These are phyloP conservation scores for Parathielavia hyrcaniae DNA, from an alignment of 495 filamentous ascomycete species.

Conservation along the genomic window DNA sequence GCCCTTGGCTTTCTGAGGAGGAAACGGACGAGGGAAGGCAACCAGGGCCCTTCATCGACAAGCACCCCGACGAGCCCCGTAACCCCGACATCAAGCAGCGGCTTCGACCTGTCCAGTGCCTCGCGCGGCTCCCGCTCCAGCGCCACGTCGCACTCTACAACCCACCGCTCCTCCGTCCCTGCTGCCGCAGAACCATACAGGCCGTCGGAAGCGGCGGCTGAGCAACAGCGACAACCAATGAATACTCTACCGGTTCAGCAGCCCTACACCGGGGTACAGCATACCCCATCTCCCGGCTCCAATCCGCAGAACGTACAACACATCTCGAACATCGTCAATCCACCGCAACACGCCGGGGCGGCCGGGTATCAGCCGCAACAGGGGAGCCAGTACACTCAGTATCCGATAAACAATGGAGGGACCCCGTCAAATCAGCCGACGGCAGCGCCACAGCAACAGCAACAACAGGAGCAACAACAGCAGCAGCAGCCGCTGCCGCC, in stretches of 20 bases:
- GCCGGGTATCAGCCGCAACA: constrained; percentile 28
- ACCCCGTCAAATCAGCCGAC: constrained; percentile 18
- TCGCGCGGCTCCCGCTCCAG: constrained; percentile 26
- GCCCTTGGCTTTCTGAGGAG: constrained; percentile 88
- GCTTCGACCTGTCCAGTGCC: constrained; percentile 37
- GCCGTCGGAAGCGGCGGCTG: constrained; percentile 33
- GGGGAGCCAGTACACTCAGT: constrained; percentile 9
- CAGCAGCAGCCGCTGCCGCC: constrained; percentile 24
- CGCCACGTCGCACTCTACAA: constrained; percentile 16
- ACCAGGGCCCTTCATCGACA: constrained; percentile 51
- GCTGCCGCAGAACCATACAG: constrained; percentile 21
- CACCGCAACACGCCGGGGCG: constrained; percentile 49
- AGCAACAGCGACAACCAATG: constrained; percentile 32
- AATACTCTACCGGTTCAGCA: constrained; percentile 37
- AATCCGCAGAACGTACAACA: constrained; percentile 55
- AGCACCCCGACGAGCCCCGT: constrained; percentile 58
- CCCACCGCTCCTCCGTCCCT: constrained; percentile 4
- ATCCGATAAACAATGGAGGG: constrained; percentile 24
- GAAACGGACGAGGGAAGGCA: constrained; percentile 82
- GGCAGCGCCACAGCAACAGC: constrained; percentile 21
- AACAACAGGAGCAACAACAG: constrained; percentile 22
- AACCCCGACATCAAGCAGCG: constrained; percentile 43
- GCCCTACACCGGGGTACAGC: constrained; percentile 21
- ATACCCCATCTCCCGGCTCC: constrained; percentile 34
- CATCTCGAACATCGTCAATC: constrained; percentile 67